A percentile compares a stretch with the other conserved stretches of the same genome.
phyloP scores from a whole-genome alignment of 768 basidiomycete genomes.

The Leccinum boreale region DNA sequence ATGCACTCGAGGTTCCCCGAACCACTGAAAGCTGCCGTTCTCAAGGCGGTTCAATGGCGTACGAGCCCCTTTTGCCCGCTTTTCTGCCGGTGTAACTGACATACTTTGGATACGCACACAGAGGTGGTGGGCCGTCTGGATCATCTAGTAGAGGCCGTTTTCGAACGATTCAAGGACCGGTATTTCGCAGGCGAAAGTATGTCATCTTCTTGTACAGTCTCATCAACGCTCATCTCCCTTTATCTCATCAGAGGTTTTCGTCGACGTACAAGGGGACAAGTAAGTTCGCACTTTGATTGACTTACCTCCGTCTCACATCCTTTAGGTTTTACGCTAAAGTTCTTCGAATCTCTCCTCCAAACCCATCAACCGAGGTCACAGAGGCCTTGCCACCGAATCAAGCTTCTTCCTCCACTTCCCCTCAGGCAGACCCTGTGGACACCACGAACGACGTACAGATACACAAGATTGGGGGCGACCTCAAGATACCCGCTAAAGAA shows the following conservation, averaged over 20 bases:
- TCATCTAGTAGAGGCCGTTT: conserved; percentile 91
- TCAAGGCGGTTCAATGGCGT: conserved; percentile 97
- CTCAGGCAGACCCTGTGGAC: conserved; percentile 42
- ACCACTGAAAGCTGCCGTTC: conserved; percentile 86
- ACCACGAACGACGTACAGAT: conserved; percentile 48
- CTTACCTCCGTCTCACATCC: conserved; percentile 14
- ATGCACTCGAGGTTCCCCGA: conserved; percentile 92
- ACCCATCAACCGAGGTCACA: conserved; percentile 40
- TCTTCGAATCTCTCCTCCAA: conserved; percentile 72
- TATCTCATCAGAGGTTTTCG: conserved; percentile 63
- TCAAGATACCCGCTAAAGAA: conserved; percentile 71
- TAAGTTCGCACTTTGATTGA: conserved; percentile 33
- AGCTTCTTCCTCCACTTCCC: conserved; percentile 42
- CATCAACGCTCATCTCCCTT: conserved; percentile 13
- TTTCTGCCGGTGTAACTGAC: conserved; percentile 14
- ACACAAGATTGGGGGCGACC: conserved; percentile 76
- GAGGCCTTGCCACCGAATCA: conserved; percentile 32
- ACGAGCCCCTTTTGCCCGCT: conserved; percentile 39
- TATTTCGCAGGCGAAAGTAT: conserved; percentile 89
- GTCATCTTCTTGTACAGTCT: conserved; percentile 32
- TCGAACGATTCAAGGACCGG: conserved; percentile 93
- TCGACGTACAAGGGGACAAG: conserved; percentile 88
- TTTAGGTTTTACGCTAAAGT: conserved; percentile 79
- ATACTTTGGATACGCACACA: conserved; percentile 32
- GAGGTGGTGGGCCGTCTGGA: conserved; percentile 97